Percentiles rank a stretch among this genome's conserved stretches.
Evolutionary conservation across 768 basidiomycete genomes (phyloP).

Genomic region (Gymnopilus junonius): DNA sequence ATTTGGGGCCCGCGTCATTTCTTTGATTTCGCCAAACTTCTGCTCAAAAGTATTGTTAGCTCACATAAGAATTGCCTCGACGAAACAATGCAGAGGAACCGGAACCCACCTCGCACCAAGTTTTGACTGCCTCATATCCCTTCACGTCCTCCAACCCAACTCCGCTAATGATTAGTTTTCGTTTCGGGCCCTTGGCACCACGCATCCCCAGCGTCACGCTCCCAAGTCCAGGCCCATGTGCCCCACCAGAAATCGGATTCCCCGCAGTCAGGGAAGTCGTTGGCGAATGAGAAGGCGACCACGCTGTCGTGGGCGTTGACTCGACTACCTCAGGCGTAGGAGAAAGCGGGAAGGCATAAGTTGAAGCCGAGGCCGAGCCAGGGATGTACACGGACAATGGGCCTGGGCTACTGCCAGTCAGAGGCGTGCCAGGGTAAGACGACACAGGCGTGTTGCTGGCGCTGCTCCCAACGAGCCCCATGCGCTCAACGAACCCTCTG

Average conservation of each 20-base stretch:
- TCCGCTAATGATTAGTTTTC: constrained; percentile 38
- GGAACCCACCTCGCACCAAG: constrained; percentile 38
- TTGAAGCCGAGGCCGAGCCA: constrained; percentile 4
- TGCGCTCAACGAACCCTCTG: constrained; percentile 26
- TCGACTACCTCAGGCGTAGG: background rate
- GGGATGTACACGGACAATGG: constrained; percentile 4
- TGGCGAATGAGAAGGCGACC: constrained; percentile 13
- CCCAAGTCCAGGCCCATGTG: background rate
- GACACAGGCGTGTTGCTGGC: constrained; percentile 11
- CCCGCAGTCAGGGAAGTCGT: constrained; percentile 4
- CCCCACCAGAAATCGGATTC: background rate
- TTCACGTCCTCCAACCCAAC: constrained; percentile 29
- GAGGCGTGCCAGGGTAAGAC: constrained; percentile 8
- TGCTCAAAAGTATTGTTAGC: background rate
- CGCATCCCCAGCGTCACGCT: background rate
- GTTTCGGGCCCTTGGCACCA: constrained; percentile 22
- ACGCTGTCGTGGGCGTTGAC: background rate
- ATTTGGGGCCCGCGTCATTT: constrained; percentile 28
- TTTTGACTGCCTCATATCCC: constrained; percentile 34
- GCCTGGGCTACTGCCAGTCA: background rate
- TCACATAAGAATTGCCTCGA: background rate
- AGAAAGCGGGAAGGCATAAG: background rate
- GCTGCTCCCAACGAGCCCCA: constrained; percentile 19
- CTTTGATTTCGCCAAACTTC: constrained; percentile 36
- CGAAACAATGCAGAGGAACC: background rate